Conservation (phyloP, 2,329 filamentous ascomycete genomes). For the Trichophyton simii region DNA sequence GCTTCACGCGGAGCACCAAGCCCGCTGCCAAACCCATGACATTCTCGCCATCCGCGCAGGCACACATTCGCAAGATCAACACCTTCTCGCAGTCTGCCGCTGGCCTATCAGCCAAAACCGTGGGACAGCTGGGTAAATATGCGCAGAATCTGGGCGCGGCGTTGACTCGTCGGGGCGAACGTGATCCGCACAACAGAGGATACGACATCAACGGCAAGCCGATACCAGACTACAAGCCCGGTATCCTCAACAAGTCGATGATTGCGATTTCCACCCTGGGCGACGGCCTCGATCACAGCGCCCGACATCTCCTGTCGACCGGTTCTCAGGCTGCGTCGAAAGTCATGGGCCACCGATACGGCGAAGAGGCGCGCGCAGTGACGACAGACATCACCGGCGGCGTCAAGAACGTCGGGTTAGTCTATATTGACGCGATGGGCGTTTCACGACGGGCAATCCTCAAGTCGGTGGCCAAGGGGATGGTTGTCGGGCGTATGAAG, state of each 20-base stretch:
- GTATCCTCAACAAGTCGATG: constrained; percentile 84
- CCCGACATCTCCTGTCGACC: constrained; percentile 61
- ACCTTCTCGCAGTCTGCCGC: constrained; percentile 71
- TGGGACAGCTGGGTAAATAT: constrained; percentile 68
- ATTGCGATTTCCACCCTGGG: constrained; percentile 94
- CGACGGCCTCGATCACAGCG: constrained; percentile 82
- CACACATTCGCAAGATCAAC: constrained; percentile 77
- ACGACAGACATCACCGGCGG: constrained; percentile 66
- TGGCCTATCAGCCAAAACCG: constrained; percentile 68
- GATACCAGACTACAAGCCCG: constrained; percentile 62
- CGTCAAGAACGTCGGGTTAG: constrained; percentile 89
- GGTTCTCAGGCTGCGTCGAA: constrained; percentile 68
- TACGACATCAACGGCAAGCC: constrained; percentile 59
- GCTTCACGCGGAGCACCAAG: constrained; percentile 66
- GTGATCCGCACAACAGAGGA: constrained; percentile 41
- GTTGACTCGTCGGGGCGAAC: constrained; percentile 51
- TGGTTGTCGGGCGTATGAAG: constrained; percentile 47
- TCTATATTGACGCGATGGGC: constrained; percentile 92
- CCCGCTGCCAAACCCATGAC: constrained; percentile 70
- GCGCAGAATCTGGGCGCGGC: constrained; percentile 82
- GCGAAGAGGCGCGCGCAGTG: constrained; percentile 68
- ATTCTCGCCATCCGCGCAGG: constrained; percentile 74
- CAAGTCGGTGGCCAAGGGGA: constrained; percentile 91
- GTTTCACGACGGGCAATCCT: constrained; percentile 81
- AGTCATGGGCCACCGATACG: constrained; percentile 82